Conservation (phyloP, 306 rosid species). For the Inga laurina region DNA sequence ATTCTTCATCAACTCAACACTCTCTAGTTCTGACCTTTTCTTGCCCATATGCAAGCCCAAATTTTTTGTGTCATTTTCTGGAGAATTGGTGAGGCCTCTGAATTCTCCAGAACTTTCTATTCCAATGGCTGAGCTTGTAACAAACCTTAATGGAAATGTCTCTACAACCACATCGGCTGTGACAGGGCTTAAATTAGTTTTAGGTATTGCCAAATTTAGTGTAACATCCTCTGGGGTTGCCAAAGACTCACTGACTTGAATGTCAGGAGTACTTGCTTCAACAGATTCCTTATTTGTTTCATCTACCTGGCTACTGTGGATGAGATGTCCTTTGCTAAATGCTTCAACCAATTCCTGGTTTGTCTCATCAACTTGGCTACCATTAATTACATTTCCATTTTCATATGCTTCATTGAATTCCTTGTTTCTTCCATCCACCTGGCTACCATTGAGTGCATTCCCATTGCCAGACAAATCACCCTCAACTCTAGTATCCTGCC, state of each 20-base stretch:
- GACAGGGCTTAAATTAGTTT: constrained; percentile 38
- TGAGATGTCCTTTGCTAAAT: constrained; percentile 29
- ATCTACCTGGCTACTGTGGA: constrained; percentile 44
- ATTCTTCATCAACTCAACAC: constrained; percentile 22
- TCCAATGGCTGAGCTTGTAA: constrained; percentile 31
- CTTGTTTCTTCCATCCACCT: constrained; percentile 27
- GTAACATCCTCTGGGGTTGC: constrained; percentile 38
- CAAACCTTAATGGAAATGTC: constrained; percentile 70
- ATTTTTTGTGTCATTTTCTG: constrained; percentile 34
- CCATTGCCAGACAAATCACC: constrained; percentile 24
- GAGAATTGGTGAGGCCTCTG: constrained; percentile 31
- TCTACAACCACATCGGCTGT: constrained; percentile 60
- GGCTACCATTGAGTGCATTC: constrained; percentile 35
- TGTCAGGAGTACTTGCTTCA: constrained; percentile 33
- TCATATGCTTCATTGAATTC: constrained; percentile 17
- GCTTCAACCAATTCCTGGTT: neutral
- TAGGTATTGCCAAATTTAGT: constrained; percentile 36
- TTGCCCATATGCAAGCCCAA: constrained; percentile 30
- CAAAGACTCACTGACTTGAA: constrained; percentile 30
- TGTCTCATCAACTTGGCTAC: constrained; percentile 32
- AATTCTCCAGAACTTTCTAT: constrained; percentile 41
- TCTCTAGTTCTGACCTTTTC: constrained; percentile 35
- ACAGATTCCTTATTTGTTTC: constrained; percentile 28
- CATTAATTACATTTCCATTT: constrained; percentile 35
- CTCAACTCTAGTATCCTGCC: constrained; percentile 20